These are phyloP conservation scores for Ophiocordyceps unilateralis DNA, from an alignment of 2,329 filamentous ascomycete genomes.

Conservation along the genomic window DNA sequence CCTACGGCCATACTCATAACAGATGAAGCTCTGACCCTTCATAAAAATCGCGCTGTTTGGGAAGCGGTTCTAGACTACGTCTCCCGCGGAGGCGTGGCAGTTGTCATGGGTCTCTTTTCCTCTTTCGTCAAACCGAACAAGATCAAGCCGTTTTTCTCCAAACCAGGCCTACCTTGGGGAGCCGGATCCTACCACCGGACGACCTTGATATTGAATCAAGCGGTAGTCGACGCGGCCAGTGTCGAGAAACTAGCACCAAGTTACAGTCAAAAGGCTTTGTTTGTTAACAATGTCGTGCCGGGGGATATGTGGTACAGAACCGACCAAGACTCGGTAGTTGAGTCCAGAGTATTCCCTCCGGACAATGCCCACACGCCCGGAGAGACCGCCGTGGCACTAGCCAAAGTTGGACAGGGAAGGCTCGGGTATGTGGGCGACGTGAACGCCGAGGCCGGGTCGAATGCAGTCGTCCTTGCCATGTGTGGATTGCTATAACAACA, in stretches of 20 bases:
- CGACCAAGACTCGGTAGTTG: slow-evolving; percentile 1
- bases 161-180: slow-evolving; percentile 8
- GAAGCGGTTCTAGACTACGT: slow-evolving; percentile 5
- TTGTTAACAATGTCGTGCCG: slow-evolving; percentile 7
- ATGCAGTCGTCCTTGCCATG: slow-evolving; percentile 12
- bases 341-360: slow-evolving; percentile 1
- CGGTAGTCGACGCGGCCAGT: slow-evolving; percentile 3
- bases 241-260: slow-evolving; percentile 4
- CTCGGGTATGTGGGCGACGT: slow-evolving; percentile 15
- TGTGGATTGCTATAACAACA: background rate
- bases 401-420: slow-evolving; percentile 10
- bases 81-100: slow-evolving; percentile 3
- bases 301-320: slow-evolving; percentile 9
- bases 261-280: slow-evolving; percentile 12
- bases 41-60: too few species aligned
- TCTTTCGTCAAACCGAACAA: slow-evolving; percentile 1
- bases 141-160: slow-evolving; percentile 7
- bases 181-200: slow-evolving; percentile 7
- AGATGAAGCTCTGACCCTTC: too few species aligned
- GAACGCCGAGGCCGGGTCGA: slow-evolving; percentile 9
- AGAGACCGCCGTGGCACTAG: slow-evolving; percentile 9
- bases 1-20: slow-evolving; percentile 4
- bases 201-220: slow-evolving; percentile 7
- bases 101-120: slow-evolving; percentile 7
- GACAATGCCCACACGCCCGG: slow-evolving; percentile 1